Evolutionary conservation across 495 filamentous ascomycete genomes (phyloP).

Genomic region (Parathielavia hyrcaniae): DNA sequence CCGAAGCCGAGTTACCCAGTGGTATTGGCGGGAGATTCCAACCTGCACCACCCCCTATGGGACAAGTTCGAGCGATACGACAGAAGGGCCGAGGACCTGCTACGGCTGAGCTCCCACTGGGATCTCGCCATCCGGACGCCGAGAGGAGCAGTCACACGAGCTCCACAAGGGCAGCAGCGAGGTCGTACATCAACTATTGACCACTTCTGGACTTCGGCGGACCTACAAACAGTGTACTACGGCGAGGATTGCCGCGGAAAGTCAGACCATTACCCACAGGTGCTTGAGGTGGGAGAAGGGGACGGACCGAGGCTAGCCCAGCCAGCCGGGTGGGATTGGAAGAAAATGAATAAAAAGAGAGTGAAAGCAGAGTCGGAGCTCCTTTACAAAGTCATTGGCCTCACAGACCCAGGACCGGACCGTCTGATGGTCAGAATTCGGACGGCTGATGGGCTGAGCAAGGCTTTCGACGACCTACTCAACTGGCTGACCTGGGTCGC

Average conservation of each 20-base stretch:
- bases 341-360: neutral
- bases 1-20: neutral
- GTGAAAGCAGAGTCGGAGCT: neutral
- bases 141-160: neutral
- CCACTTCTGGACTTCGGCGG: neutral
- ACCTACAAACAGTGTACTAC: neutral
- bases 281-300: conserved; percentile 7
- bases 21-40: conserved; percentile 4
- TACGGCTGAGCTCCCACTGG: neutral
- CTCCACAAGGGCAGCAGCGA: neutral
- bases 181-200: conserved; percentile 1
- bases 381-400: neutral
- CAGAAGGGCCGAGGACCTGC: neutral
- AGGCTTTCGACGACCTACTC: neutral
- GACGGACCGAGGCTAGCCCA: neutral
- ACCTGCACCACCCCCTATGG: conserved; percentile 3
- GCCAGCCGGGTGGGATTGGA: neutral
- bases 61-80: neutral
- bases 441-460: neutral
- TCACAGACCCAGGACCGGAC: neutral
- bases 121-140: neutral
- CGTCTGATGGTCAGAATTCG: too few species aligned
- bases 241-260: neutral
- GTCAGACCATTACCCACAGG: conserved; percentile 11
- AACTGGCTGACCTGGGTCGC: conserved; percentile 2